Base-by-base conservation (phyloP, 1,139 yeast species). In the Candida tunisiensis region DNA sequence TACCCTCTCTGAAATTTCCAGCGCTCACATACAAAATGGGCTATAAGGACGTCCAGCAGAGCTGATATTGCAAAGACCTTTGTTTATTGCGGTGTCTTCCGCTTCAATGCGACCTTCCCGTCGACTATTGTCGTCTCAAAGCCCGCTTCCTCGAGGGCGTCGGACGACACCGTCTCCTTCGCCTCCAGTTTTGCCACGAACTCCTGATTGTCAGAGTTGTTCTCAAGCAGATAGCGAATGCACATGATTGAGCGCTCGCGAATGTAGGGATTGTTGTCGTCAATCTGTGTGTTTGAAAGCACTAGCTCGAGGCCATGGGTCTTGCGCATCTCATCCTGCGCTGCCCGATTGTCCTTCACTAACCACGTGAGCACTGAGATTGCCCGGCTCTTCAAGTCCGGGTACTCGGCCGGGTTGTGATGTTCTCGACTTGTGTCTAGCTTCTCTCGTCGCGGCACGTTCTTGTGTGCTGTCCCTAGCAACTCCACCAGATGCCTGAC, bases 211-310 rank as follows among this genome's bases (percentile, higher is more conserved):
- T 55, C 62, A 2, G 41, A 41, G 41, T 88, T 88, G 12, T 63
- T 58, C 17, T 68, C 65, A 15, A 88, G 51, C 18, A 83, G 49
- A 34, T 72, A 74, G 37, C 74, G 68, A 24, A 88, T 49, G 41
- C 94, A 80, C 8, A 85, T 52, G 19, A 88, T 77, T 2, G 93
- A 67, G 34, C 91, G 58, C 44, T 88, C 98, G 36, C 80, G 77
- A 33, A 88, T 74, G 43, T 39, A 51, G 0, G 96, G 96, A 42
- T 88, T 91, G 43, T 77, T 71, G 27, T 72, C 74, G 47, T 88
- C 98, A 26, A 88, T 73, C 22, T 75, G 66, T 52, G 95, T 83
- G 39, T 74, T 78, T 2, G 91, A 78, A 15, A 88, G 55, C 0
- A 85, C 61, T 13, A 80, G 50, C 30, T 71, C 77, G 7, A 88